Percentiles rank a stretch among this genome's conserved stretches.
phyloP scores from a whole-genome alignment of 257 asterid species.

The Solanum ossicruentum region DNA sequence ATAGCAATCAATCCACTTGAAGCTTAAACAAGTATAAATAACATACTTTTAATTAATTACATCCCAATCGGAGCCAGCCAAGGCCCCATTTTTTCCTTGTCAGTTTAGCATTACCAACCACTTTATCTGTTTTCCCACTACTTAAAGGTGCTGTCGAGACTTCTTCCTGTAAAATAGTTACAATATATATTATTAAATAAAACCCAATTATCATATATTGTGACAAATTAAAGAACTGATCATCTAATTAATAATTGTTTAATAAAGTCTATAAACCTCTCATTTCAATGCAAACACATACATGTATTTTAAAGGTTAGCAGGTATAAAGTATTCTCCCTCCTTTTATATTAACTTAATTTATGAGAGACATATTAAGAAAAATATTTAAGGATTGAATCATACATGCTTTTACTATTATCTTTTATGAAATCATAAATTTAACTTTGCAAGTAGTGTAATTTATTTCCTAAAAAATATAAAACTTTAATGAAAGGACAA shows the following conservation, averaged over 20 bases:
- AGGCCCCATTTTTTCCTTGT: conserved; percentile 19
- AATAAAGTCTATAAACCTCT: too few species aligned
- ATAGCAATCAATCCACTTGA: not conserved
- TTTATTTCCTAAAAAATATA: too few species aligned
- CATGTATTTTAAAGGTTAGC: not conserved
- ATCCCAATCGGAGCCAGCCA: conserved; percentile 21
- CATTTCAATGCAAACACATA: not conserved
- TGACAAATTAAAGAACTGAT: not conserved
- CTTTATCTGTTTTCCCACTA: not conserved
- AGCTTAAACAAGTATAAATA: not conserved
- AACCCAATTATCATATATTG: not conserved
- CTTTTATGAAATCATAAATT: too few species aligned
- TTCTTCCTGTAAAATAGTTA: conserved; percentile 12
- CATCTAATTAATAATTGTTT: not conserved
- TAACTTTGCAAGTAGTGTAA: too few species aligned
- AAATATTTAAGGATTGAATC: too few species aligned
- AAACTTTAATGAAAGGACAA: too few species aligned
- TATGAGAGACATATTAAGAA: too few species aligned
- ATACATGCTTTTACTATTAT: too few species aligned
- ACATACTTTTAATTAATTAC: not conserved
- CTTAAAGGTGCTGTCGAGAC: conserved; percentile 1
- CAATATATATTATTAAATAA: not conserved
- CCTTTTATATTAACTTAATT: too few species aligned
- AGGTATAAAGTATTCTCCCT: not conserved
- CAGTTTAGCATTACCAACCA: not conserved